A percentile compares a stretch with the other conserved stretches of the same genome.
Conservation (phyloP, 1,139 yeast genomes). For the Arxiozyma bovina region DNA sequence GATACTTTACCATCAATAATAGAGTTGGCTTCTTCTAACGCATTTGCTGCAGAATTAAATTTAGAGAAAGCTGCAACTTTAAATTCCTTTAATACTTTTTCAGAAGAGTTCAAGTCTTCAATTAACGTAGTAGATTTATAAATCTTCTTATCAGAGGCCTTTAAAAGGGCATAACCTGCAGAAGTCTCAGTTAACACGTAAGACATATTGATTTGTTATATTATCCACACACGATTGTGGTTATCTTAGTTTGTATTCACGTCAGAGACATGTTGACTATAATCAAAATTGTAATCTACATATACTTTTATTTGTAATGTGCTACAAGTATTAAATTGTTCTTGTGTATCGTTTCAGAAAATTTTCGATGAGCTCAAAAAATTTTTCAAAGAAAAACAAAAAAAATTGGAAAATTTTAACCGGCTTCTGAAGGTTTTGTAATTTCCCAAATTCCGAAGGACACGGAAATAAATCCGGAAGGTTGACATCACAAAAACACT, state of each 20-base stretch:
- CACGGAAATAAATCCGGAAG: not conserved
- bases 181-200: constrained; percentile 95
- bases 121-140: constrained; percentile 71
- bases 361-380: constrained; percentile 27
- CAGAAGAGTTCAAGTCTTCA: constrained; percentile 74
- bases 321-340: not conserved
- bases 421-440: not conserved
- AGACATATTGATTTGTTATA: constrained; percentile 46
- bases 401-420: not conserved
- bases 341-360: constrained; percentile 8
- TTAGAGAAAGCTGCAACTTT: constrained; percentile 93
- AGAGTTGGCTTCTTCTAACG: constrained; percentile 90
- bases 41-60: constrained; percentile 89
- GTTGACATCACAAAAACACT: not conserved
- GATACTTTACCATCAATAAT: constrained; percentile 91
- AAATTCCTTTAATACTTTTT: constrained; percentile 68
- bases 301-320: not conserved
- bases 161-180: constrained; percentile 95
- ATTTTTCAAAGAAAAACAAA: constrained; percentile 8
- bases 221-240: not conserved
- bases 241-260: not conserved
- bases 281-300: not conserved
- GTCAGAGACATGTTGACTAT: not conserved
- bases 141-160: constrained; percentile 95
- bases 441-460: not conserved